Base-by-base conservation (phyloP, 139 green algal species). In the Volvox reticuliferus region DNA sequence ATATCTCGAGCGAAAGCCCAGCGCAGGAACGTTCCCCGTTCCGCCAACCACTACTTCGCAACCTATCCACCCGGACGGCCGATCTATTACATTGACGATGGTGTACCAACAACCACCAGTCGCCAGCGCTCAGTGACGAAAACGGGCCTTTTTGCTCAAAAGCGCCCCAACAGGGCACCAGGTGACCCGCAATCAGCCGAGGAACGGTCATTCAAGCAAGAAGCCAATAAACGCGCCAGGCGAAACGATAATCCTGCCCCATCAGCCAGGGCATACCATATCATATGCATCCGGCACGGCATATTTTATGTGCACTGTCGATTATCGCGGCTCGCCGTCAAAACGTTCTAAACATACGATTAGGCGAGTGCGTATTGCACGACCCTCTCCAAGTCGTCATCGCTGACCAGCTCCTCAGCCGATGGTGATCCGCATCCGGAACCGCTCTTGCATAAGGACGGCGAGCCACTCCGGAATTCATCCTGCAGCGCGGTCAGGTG, bases 381-480 rank as follows among this genome's bases (percentile, higher is more conserved):
- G 1, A 90, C 73, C 17, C 73, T 32, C 86, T 90, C 86, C 44
- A 90, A 21, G 20, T 83, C 86, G n/a, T 90, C 86, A 63, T 90
- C 73, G 50, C 50, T 84, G 12, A 90, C 30, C 30, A 62, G 21
- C 28, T 55, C 69, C 28, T 76, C 81, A 30, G 73, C 55, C 61
- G 79, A 44, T 0, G 44, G 20, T 9, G 44, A 55, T 55, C 44
- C 9, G 44, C 5, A 55, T 55, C 44, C 44, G 19, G 50, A 28
- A 24, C 79, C 79, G 6, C 50, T 71, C 17, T 0, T 18, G 21
- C 50, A 35, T n/a, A 20, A 44, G 28, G 30, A 79, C 69, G 69
- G 18, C 33, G 30, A 2, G 12, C 17, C 17, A 36, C 37, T 63
- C 37, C 36, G 37, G 2, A 21, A 62, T 44, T 26, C 19, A 14